A percentile compares a stretch with the other conserved stretches of the same genome.
Conservation (phyloP, 352 stramenopile species). For the Phytophthora hibernalis region DNA sequence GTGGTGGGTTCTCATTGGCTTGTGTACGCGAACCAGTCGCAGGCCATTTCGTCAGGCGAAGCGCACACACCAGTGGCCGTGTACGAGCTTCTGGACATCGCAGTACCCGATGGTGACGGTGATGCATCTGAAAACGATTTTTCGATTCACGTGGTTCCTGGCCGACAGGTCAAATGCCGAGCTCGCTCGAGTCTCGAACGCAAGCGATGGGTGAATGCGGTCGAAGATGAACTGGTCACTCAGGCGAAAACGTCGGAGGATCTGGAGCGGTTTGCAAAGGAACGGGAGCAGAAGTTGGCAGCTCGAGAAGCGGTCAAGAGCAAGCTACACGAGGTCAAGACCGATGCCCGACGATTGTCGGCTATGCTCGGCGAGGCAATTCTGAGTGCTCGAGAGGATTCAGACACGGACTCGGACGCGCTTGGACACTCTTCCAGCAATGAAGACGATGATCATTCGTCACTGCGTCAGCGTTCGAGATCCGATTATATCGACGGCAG, state of each 20-base stretch:
- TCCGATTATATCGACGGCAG: conserved; percentile 62
- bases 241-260: too few relatives aligned
- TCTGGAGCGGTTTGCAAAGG: conserved; percentile 42
- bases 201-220: conserved; percentile 74
- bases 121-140: conserved; percentile 35
- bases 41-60: conserved; percentile 44
- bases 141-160: conserved; percentile 36
- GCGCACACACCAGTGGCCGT: conserved; percentile 49
- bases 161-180: conserved; percentile 50
- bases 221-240: conserved; percentile 58
- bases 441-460: conserved; percentile 11
- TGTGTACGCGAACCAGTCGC: conserved; percentile 70
- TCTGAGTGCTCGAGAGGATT: conserved; percentile 41
- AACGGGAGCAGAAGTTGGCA: conserved; percentile 47
- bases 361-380: conserved; percentile 55
- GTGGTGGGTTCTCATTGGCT: conserved; percentile 76
- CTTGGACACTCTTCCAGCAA: too few relatives aligned
- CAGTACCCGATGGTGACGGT: conserved; percentile 26
- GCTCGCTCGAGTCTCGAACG: conserved; percentile 73
- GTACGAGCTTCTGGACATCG: conserved; percentile 50
- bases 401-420: conserved; percentile 42
- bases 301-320: conserved; percentile 46
- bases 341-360: conserved; percentile 59
- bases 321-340: too few relatives aligned
- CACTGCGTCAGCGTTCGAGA: conserved; percentile 26